Evolutionary conservation across 1,284 basidiomycete genomes (phyloP), one percentile per base, ranked within the genome.

Genomic region (Apiotrichum akiyoshidainum): DNA sequence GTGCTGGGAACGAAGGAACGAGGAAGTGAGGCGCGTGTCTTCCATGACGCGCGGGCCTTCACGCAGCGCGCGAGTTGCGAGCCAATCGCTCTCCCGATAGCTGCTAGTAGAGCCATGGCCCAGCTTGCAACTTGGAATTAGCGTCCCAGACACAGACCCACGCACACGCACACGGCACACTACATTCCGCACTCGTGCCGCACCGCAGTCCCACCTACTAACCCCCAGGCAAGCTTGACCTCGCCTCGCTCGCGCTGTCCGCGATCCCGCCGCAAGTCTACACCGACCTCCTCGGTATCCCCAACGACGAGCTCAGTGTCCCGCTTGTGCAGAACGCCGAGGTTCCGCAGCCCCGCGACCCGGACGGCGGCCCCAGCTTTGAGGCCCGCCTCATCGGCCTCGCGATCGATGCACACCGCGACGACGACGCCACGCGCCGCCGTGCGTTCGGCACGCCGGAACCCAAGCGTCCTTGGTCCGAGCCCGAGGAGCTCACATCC

Each of bases 401-500:
- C 16, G 21, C 33, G n/a, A 45, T 53, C n/a, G 59, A 48, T 34
- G 54, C 51, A n/a, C 22, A 49, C n/a, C 39, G 66, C 26, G 41
- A 46, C 46, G 60, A 65, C 41, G 46, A 58, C 41, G 47, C 37
- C 34, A n/a, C 47, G 39, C 42, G 40, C 14, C 46, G 58, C 39
- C 41, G 40, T 11, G 61, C 66, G 2, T 70, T 68, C 51, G 64
- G 63, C 14, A 62, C 53, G 37, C 61, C 59, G n/a, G 51, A 57
- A 21, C 63, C 58, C 16, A 60, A 62, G 55, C 49, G 46, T 37
- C 57, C 59, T 35, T 72, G 70, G 71, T 55, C 59, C 16, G 76
- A 78, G 59, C 70, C 72, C 37, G 76, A 74, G 58, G 77, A 78
- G 57, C 48, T 78, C 19, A 64, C 61, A 2, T 46, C 54, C 10